Conservation (phyloP, 1,139 yeast species). For the Wickerhamomyces sp. region DNA sequence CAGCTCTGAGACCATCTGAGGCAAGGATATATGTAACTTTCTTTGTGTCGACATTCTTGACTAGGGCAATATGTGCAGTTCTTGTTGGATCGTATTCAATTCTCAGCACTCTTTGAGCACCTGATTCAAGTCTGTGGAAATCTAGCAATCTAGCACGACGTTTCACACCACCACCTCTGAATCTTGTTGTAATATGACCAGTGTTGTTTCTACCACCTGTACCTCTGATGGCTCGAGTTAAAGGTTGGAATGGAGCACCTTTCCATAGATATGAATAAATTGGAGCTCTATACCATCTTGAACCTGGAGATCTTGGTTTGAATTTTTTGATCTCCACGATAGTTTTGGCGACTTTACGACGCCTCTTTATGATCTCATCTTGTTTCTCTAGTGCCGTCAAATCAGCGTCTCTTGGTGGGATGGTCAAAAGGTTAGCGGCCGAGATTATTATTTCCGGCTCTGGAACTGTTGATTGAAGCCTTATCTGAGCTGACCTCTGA, state of each 20-base stretch:
- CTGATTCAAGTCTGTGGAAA: constrained; percentile 59
- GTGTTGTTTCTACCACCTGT: constrained; percentile 87
- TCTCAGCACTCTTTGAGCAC: constrained; percentile 75
- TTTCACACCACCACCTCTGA: constrained; percentile 96
- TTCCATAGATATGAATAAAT: constrained; percentile 81
- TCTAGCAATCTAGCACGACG: constrained; percentile 83
- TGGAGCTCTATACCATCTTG: constrained; percentile 87
- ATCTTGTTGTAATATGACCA: constrained; percentile 88
- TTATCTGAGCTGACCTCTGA: too few relatives aligned
- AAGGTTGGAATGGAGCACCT: constrained; percentile 72
- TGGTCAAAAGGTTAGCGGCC: constrained; percentile 26
- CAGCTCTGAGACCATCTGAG: constrained; percentile 87
- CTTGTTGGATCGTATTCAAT: constrained; percentile 97
- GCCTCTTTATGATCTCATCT: constrained; percentile 67
- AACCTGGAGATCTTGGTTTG: constrained; percentile 82
- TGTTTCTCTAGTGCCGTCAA: constrained; percentile 74
- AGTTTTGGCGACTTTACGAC: constrained; percentile 67
- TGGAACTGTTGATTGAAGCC: background rate
- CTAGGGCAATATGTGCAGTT: constrained; percentile 86
- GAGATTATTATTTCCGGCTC: constrained; percentile 8
- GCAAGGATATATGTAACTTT: constrained; percentile 79
- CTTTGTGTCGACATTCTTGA: constrained; percentile 60
- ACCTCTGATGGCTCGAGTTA: constrained; percentile 70
- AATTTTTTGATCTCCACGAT: constrained; percentile 67
- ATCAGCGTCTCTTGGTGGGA: constrained; percentile 36